These are phyloP conservation scores for Colletotrichum sp. DNA, from an alignment of 2,329 filamentous ascomycete species.

Conservation along the genomic window DNA sequence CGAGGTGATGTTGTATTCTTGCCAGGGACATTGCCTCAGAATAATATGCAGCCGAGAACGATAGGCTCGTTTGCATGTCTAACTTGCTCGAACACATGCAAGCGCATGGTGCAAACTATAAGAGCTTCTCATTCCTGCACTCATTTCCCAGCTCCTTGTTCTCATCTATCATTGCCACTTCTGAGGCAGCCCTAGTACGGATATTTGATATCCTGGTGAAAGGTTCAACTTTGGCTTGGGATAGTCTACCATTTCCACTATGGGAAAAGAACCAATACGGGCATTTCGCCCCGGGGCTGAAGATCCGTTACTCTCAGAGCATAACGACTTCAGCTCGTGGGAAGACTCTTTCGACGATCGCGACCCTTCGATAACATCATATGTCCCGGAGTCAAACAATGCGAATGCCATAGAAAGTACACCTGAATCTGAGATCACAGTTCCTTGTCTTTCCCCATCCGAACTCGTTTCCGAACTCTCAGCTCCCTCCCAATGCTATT, in stretches of 20 bases:
- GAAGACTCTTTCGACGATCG: fast-evolving
- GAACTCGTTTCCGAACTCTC: fast-evolving
- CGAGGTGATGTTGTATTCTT: fast-evolving
- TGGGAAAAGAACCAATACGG: neutral
- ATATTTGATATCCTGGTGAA: neutral
- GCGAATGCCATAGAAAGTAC: neutral
- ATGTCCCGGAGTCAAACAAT: neutral
- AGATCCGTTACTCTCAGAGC: neutral
- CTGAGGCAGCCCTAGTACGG: no score
- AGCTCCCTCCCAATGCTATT: neutral
- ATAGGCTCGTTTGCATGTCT: fast-evolving
- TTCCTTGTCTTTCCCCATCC: neutral
- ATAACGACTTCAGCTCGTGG: neutral
- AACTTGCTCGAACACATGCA: fast-evolving
- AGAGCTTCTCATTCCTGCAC: no score
- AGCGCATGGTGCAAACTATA: no score
- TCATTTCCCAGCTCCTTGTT: no score
- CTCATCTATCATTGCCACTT: no score
- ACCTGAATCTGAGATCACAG: neutral
- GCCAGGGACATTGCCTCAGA: neutral
- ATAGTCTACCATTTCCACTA: fast-evolving
- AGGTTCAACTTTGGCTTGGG: no score
- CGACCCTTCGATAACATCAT: fast-evolving
- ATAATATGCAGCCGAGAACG: fast-evolving
- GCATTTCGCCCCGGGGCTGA: neutral